Base-by-base conservation (phyloP, 2,329 filamentous ascomycete genomes). In the Rhynchosporium graminicola region DNA sequence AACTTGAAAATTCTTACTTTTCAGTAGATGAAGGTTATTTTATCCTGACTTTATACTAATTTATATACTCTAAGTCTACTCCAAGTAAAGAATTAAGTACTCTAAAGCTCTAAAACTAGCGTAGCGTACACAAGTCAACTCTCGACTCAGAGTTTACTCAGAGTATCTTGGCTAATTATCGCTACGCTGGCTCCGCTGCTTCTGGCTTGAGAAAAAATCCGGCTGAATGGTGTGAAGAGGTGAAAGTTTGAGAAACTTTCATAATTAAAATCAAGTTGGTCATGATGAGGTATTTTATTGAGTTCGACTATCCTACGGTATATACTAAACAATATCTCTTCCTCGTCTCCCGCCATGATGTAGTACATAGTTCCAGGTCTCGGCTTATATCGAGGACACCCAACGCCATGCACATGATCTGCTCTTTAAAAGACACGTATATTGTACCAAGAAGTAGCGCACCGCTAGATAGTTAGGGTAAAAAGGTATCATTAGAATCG, bases 401-500 rank as follows among this genome's bases (percentile, higher is more conserved):
- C 31, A 43, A 51, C 33, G 38, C 46, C 33, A 59, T 51, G 38
- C 36, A 59, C 43, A 54, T 54, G 50, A 40, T 31, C 31, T 13
- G 38, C 20, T 42, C 46, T 33, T 43, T 38, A 59, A 59, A 38
- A 52, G 38, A 31, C 29, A 52, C 33, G 38, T 20, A 40, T 59
- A 51, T 59, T 33, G 57, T 58, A 58, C 20, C n/a, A 51, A 59
- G 33, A 31, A 20, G 40, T 28, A 51, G 13, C 45, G 43, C 50
- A 59, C 33, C 26, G 50, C 50, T 54, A 28, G 28, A 61, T 8
- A 57, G 20, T 7, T 57, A 57, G 29, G 40, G 33, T 26, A 65
- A 57, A 64, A 42, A 59, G 62, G 62, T 64, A 64, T 64, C 62
- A 64, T 61, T 63, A 64, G 62, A 64, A 64, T 46, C 31, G 62